phyloP scores from a whole-genome alignment of 768 basidiomycete species.

The Nidularia pulvinata region DNA sequence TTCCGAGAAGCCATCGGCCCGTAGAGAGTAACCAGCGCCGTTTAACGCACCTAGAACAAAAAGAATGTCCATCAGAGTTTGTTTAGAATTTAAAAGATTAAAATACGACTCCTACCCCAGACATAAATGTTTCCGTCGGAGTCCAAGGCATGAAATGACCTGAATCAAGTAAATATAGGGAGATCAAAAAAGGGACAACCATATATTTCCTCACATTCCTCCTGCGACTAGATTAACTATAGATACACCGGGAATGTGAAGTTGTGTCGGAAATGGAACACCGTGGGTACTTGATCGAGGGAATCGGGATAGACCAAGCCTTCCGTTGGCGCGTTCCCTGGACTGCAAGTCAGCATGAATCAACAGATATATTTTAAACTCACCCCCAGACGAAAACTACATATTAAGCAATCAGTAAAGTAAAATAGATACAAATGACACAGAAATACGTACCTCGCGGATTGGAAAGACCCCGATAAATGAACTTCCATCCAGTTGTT shows the following conservation, averaged over 20 bases:
- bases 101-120: constrained; percentile 61
- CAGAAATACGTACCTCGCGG: constrained; percentile 56
- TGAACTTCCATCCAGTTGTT: constrained; percentile 75
- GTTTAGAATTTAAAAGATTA: neutral
- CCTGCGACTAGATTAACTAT: constrained; percentile 78
- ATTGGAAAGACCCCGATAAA: constrained; percentile 69
- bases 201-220: constrained; percentile 62
- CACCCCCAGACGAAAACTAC: constrained; percentile 56
- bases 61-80: neutral
- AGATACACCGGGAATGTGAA: constrained; percentile 57
- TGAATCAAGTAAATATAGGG: constrained; percentile 20
- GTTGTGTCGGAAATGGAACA: constrained; percentile 65
- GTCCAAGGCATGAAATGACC: constrained; percentile 89
- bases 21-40: constrained; percentile 36
- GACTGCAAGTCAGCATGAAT: constrained; percentile 1
- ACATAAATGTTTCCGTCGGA: constrained; percentile 69
- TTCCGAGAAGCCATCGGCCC: constrained; percentile 56
- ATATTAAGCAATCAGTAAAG: neutral
- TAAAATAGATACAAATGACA: neutral
- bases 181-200: neutral
- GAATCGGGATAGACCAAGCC: constrained; percentile 53
- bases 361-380: constrained; percentile 7
- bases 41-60: constrained; percentile 56
- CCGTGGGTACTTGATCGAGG: constrained; percentile 29
- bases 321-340: constrained; percentile 62